phyloP scores from a whole-genome alignment of 805 yeast genomes.

The Cyberlindnera maritima region DNA sequence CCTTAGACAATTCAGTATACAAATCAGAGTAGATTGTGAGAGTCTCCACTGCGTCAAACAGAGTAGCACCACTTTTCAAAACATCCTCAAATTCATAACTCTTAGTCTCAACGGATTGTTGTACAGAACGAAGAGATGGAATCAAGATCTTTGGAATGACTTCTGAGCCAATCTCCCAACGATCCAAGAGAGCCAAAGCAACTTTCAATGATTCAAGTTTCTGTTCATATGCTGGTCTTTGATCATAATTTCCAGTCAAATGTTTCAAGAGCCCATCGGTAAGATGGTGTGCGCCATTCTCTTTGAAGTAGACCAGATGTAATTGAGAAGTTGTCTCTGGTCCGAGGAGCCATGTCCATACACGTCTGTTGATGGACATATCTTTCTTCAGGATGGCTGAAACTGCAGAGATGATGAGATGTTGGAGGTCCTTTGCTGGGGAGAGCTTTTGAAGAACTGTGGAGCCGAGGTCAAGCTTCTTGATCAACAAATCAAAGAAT shows the following conservation, averaged over 20 bases:
- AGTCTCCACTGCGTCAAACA: constrained; percentile 88
- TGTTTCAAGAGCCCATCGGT: constrained; percentile 50
- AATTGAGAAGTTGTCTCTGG: constrained; percentile 44
- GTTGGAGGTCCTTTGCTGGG: constrained; percentile 50
- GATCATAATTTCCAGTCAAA: constrained; percentile 33
- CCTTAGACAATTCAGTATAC: constrained; percentile 36
- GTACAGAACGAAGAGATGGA: constrained; percentile 57
- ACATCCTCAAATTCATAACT: constrained; percentile 39
- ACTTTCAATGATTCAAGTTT: constrained; percentile 58
- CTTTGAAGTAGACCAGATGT: constrained; percentile 48
- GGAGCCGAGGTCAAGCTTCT: constrained; percentile 64
- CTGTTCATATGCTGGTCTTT: constrained; percentile 28
- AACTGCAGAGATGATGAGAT: constrained; percentile 61
- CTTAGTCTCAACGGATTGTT: constrained; percentile 27
- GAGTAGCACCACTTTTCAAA: constrained; percentile 55
- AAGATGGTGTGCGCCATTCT: constrained; percentile 51
- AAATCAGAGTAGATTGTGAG: constrained; percentile 71
- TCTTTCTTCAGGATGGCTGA: constrained; percentile 74
- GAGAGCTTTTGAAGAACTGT: constrained; percentile 49
- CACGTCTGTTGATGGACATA: constrained; percentile 90
- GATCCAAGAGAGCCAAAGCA: constrained; percentile 74
- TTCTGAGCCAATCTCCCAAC: constrained; percentile 88
- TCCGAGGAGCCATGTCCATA: constrained; percentile 92
- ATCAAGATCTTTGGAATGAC: constrained; percentile 68
- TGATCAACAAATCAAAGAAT: constrained; percentile 73